Evolutionary conservation across 106 monocot genomes (phyloP).

Genomic region (Dendrobium chrysotoxum): DNA sequence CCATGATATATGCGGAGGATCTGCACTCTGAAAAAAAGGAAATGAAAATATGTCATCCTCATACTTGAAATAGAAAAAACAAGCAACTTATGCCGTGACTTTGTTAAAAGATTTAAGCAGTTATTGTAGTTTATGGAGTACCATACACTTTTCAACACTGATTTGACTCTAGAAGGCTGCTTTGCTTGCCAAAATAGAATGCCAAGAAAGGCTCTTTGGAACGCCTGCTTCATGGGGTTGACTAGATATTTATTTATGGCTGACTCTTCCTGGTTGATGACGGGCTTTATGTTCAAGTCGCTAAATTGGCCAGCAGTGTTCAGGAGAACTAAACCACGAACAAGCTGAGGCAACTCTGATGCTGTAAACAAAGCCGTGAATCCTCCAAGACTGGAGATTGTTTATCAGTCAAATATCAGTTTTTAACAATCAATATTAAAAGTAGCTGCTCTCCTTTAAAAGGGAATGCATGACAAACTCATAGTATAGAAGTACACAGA

Average conservation of each 20-base stretch:
- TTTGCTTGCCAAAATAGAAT: conserved; percentile 96
- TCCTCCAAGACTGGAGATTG: conserved; percentile 77
- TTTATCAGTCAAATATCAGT: conserved; percentile 1
- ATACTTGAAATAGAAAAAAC: not conserved
- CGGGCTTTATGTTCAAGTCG: conserved; percentile 18
- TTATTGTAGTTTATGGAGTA: conserved; percentile 10
- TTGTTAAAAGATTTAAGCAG: not conserved
- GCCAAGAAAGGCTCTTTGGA: conserved; percentile 66
- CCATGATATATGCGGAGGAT: too few relatives aligned
- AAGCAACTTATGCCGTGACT: not conserved
- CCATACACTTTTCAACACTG: conserved; percentile 82
- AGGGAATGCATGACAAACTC: not conserved
- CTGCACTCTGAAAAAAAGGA: too few relatives aligned
- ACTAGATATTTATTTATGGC: conserved; percentile 40
- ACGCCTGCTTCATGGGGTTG: conserved; percentile 67
- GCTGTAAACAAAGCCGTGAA: conserved; percentile 87
- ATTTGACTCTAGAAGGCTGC: conserved; percentile 76
- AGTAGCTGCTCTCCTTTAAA: not conserved
- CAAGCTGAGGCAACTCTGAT: conserved; percentile 48
- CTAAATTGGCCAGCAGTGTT: conserved; percentile 97
- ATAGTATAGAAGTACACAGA: not conserved
- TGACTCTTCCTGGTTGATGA: conserved; percentile 24
- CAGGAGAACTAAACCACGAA: conserved; percentile 63
- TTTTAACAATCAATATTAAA: not conserved
- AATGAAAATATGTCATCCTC: too few relatives aligned